Evolutionary conservation across 805 yeast species (phyloP).

Genomic region (Schwanniomyces vanrijiae): DNA sequence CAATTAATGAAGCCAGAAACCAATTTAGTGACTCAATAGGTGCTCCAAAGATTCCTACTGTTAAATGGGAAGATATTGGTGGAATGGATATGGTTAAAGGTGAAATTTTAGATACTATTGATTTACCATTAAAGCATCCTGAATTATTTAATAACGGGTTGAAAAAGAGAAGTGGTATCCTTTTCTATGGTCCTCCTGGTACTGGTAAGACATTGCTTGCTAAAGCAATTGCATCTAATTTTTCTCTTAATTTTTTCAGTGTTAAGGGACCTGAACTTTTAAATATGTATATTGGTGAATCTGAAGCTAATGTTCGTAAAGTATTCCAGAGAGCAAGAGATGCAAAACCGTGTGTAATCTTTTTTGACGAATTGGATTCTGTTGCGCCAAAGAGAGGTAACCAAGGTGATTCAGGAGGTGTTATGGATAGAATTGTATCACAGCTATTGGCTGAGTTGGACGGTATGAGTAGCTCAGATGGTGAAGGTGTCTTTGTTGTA

Average conservation of each 20-base stretch:
- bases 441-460: slow-evolving; percentile 93
- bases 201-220: slow-evolving; percentile 96
- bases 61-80: slow-evolving; percentile 96
- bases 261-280: slow-evolving; percentile 96
- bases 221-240: slow-evolving; percentile 95
- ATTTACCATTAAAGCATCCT: slow-evolving; percentile 92
- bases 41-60: slow-evolving; percentile 94
- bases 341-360: slow-evolving; percentile 96
- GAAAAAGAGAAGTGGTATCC: slow-evolving; percentile 89
- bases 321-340: slow-evolving; percentile 95
- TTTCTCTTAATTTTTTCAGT: slow-evolving; percentile 89
- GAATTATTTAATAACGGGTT: slow-evolving; percentile 85
- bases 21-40: slow-evolving; percentile 94
- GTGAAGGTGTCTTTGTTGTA: slow-evolving; percentile 86
- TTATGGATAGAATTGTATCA: slow-evolving; percentile 97
- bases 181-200: slow-evolving; percentile 98
- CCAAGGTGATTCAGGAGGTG: slow-evolving; percentile 99
- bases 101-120: slow-evolving; percentile 93
- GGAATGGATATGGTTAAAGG: slow-evolving; percentile 88
- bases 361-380: slow-evolving; percentile 95
- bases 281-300: slow-evolving; percentile 98
- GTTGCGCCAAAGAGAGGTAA: slow-evolving; percentile 98
- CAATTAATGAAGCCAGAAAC: slow-evolving; percentile 79
- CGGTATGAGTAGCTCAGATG: slow-evolving; percentile 85
- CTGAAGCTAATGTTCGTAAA: slow-evolving; percentile 93